Percentiles rank a stretch among this genome's conserved stretches.
phyloP scores from a whole-genome alignment of 23 red algal species.

The Gracilaria caudata region DNA sequence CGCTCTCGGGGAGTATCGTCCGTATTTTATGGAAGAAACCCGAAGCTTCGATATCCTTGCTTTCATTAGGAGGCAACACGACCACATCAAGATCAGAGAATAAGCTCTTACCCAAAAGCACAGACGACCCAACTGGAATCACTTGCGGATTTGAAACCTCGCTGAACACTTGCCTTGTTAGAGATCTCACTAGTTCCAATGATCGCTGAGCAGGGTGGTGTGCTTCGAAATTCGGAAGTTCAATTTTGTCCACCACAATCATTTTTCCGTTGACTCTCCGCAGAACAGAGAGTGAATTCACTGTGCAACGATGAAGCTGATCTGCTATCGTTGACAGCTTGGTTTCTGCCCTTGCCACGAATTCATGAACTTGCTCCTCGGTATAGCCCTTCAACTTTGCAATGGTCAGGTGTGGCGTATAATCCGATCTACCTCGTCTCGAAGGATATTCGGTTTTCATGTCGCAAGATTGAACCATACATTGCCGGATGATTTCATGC shows the following conservation, averaged over 20 bases:
- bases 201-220: neutral
- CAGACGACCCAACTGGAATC: neutral
- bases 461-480: neutral
- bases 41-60: neutral
- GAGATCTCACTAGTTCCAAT: neutral
- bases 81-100: constrained; percentile 9
- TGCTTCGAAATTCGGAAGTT: neutral
- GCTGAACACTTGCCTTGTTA: neutral
- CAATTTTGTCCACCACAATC: neutral
- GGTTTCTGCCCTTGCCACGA: neutral
- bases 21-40: neutral
- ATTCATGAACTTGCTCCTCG: neutral
- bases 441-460: neutral
- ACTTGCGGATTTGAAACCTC: neutral
- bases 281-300: neutral
- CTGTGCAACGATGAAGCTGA: too few species aligned
- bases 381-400: neutral
- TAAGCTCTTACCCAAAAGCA: neutral
- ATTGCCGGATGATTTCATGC: neutral
- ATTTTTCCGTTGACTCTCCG: neutral
- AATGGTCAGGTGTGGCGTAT: constrained; percentile 15
- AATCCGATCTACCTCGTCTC: neutral
- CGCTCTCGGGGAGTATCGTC: neutral
- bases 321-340: neutral
- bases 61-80: neutral